These are phyloP conservation scores for Darksidea phi DNA, from an alignment of 495 filamentous ascomycete species.

Conservation along the genomic window DNA sequence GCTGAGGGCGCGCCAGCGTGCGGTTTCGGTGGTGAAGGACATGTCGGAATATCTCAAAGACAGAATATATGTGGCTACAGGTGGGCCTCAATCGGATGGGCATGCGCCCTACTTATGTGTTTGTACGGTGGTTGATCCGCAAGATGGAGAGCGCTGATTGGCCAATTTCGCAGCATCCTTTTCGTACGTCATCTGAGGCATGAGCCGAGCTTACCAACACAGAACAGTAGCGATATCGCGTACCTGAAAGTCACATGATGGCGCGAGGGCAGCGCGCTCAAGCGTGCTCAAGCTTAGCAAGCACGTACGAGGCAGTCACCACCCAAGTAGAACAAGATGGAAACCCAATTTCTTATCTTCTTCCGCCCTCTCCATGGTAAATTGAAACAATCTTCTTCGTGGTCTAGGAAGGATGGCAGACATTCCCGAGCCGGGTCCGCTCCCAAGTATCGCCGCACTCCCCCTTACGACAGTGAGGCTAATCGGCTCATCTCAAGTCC, in stretches of 20 bases:
- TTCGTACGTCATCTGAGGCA: too few relatives aligned
- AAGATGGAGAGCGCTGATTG: conserved; percentile 17
- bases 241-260: conserved; percentile 9
- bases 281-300: too few relatives aligned
- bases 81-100: too few relatives aligned
- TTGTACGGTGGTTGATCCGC: not conserved
- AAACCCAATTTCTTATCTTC: not conserved
- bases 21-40: conserved; percentile 38
- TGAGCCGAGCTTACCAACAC: not conserved
- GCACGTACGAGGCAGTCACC: too few relatives aligned
- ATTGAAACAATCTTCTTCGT: not conserved
- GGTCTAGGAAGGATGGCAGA: conserved; percentile 8
- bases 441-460: conserved; percentile 58
- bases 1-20: conserved; percentile 59
- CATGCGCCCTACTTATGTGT: not conserved
- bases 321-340: too few relatives aligned
- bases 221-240: too few relatives aligned
- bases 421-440: not conserved
- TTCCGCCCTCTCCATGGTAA: not conserved
- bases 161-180: conserved; percentile 19
- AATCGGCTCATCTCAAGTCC: conserved; percentile 70
- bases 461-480: conserved; percentile 61
- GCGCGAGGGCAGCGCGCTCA: conserved; percentile 1
- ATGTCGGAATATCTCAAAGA: not conserved
- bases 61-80: too few relatives aligned